Conservation (phyloP, 208 protist species). For the Phytomonas francai region DNA sequence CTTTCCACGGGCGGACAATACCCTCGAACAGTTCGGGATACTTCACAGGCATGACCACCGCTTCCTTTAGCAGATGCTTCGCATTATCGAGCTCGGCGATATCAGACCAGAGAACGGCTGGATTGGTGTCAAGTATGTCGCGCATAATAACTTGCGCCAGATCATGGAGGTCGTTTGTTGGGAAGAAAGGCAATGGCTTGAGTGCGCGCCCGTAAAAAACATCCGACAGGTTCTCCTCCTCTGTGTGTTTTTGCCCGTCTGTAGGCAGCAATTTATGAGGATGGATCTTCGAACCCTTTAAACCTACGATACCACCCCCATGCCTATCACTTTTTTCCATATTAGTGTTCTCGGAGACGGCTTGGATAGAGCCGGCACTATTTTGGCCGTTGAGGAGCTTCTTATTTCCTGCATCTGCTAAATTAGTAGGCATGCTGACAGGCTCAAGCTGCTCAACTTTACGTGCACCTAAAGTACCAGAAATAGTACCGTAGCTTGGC, state of each 20-base stretch:
- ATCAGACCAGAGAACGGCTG: constrained; percentile 81
- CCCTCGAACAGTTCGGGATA: constrained; percentile 89
- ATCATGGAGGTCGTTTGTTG: constrained; percentile 66
- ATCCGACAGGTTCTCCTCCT: constrained; percentile 15
- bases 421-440: too few relatives aligned
- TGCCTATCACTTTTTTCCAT: not conserved
- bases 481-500: not conserved
- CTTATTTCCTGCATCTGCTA: too few relatives aligned
- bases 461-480: not conserved
- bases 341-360: too few relatives aligned
- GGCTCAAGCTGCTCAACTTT: too few relatives aligned
- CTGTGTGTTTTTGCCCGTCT: not conserved
- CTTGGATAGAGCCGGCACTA: too few relatives aligned
- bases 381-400: too few relatives aligned
- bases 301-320: not conserved
- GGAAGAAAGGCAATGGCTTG: constrained; percentile 74
- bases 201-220: constrained; percentile 43
- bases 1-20: constrained; percentile 93
- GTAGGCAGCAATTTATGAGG: too few relatives aligned
- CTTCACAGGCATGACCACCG: constrained; percentile 87
- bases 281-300: too few relatives aligned
- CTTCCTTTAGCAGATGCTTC: constrained; percentile 93
- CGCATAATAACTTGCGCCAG: constrained; percentile 71
- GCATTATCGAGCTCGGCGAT: constrained; percentile 90
- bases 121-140: constrained; percentile 85